Percentiles rank a stretch among this genome's conserved stretches.
These are phyloP conservation scores for Nicotiana paniculata DNA, from an alignment of 257 asterid species.

Conservation along the genomic window DNA sequence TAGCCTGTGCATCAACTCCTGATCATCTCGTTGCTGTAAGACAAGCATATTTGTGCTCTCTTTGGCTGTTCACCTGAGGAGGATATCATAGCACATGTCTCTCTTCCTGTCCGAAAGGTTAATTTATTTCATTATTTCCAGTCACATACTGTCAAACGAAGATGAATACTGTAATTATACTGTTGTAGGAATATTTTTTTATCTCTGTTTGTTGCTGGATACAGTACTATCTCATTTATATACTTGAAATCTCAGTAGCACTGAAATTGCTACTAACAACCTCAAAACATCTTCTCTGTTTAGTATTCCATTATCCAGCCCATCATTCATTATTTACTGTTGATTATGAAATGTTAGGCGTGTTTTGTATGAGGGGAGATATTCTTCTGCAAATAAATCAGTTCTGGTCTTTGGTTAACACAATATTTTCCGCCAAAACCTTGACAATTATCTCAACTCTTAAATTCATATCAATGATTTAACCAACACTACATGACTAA, in stretches of 20 bases:
- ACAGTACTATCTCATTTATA: constrained; percentile 16
- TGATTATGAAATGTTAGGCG: no score
- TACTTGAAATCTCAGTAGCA: constrained; percentile 34
- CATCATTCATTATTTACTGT: neutral
- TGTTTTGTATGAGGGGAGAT: no score
- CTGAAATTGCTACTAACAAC: neutral
- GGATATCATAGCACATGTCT: constrained; percentile 45
- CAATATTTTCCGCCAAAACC: no score
- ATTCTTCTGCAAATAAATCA: no score
- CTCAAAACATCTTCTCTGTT: neutral
- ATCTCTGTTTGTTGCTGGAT: neutral
- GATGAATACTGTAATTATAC: neutral
- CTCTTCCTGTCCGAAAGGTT: constrained; percentile 70
- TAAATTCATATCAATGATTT: no score
- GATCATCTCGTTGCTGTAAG: constrained; percentile 65
- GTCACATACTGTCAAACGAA: neutral
- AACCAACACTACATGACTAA: no score
- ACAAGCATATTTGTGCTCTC: constrained; percentile 45
- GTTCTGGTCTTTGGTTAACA: no score
- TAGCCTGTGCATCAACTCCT: constrained; percentile 71
- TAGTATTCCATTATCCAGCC: neutral
- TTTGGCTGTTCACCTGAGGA: constrained; percentile 64
- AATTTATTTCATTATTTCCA: neutral
- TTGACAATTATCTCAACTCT: no score
- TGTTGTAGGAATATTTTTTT: neutral